Conservation (phyloP, 306 rosid genomes). For the Lathyrus sativus region DNA sequence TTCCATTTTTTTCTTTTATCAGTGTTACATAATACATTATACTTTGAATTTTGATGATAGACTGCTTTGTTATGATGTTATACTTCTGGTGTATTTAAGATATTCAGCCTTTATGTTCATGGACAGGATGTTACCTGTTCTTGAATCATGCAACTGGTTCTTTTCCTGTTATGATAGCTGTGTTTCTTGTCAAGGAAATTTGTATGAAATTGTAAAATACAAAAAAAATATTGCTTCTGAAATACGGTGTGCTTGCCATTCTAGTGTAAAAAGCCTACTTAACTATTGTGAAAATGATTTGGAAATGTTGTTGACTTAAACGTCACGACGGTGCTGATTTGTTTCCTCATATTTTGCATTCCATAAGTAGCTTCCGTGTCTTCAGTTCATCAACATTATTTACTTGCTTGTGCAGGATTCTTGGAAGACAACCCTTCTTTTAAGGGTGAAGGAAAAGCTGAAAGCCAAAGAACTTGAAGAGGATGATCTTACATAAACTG, state of each 20-base stretch:
- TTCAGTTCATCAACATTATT: constrained; percentile 17
- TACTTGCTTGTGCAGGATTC: constrained; percentile 62
- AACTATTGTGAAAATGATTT: not conserved
- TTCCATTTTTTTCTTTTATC: constrained; percentile 1
- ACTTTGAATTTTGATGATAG: constrained; percentile 5
- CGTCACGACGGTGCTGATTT: not conserved
- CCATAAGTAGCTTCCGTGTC: constrained; percentile 7
- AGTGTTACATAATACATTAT: not conserved
- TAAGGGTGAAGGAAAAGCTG: constrained; percentile 96
- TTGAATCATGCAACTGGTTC: not conserved
- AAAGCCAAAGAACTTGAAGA: constrained; percentile 98
- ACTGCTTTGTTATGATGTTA: constrained; percentile 10
- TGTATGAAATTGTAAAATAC: not conserved
- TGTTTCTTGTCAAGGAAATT: not conserved
- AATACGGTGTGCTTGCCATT: not conserved
- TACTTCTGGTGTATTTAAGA: not conserved
- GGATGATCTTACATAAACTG: constrained; percentile 81
- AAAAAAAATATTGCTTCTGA: constrained; percentile 3
- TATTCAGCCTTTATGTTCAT: not conserved
- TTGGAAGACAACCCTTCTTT: constrained; percentile 91
- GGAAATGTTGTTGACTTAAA: constrained; percentile 18
- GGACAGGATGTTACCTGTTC: constrained; percentile 9
- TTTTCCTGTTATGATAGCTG: not conserved
- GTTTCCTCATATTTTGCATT: not conserved
- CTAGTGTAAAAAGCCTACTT: not conserved